Evolutionary conservation across 352 stramenopile genomes (phyloP), one percentile per base, ranked within the genome.

Genomic region (Phytophthora palmivora): DNA sequence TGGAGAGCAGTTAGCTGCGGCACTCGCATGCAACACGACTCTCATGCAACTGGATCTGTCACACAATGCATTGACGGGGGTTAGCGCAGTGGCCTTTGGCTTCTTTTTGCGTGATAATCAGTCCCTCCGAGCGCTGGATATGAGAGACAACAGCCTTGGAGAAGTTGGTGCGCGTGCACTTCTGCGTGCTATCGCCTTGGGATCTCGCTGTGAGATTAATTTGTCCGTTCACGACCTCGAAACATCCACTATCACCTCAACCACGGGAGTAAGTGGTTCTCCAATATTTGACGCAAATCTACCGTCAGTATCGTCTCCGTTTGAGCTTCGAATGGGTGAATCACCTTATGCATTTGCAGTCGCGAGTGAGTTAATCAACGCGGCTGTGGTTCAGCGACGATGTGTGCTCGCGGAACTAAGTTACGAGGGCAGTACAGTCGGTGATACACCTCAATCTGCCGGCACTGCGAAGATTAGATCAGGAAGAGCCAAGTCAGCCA

Each of bases 301-400:
- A 11, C 81, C 83, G 4, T 87, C 77, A 0, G 56, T 75, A 42
- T 72, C 78, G 28, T 92, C 83, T 10, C 83, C 83, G 4, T 90
- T 85, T 56, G 63, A 76, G 48, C 78, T 92, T 10, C 39, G 58
- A 33, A 57, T 90, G 3, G 71, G 73, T 1, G 66, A 70, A 12
- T 90, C 83, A 5, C 83, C 83, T 4, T 92, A 89, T 32, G 76
- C 79, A 4, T 88, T 78, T 26, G 83, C 78, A 5, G 79, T 90
- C 4, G 83, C 81, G 11, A 76, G 67, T 46, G 65, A 89, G 54
- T 54, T 92, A 4, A 54, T 90, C 9, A 77, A 87, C 21, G 65
- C 77, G 0, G 68, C 76, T 9, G 32, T 86, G 1, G 9, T 72
- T 32, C 66, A 81, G 46, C 42, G 57, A 1, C 73, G 79, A 1